Base-by-base conservation (phyloP, 495 filamentous ascomycete genomes). In the Trichoderma virens region DNA sequence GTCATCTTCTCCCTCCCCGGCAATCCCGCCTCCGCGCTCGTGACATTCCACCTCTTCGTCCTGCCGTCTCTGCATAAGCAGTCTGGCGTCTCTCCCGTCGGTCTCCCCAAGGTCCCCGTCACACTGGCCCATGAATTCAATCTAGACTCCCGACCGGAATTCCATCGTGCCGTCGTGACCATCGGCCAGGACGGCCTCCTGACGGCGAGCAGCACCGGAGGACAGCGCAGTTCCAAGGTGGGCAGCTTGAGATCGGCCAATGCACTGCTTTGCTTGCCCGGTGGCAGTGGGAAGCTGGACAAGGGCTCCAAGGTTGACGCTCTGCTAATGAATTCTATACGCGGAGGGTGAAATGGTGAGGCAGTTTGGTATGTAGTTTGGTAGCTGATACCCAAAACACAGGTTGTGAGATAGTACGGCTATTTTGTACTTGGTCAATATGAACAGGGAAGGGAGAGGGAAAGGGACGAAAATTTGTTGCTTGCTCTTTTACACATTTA, bases 1-100 rank as follows among this genome's bases (percentile, higher is more conserved):
- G 82, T 89, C 59, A 85, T 98, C 64, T 98, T 98, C 80, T 90
- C 91, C 2, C 80, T 99, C 30, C 95, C 94, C 0, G 94, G 94
- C 0, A 99, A 99, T 75, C 94, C 94, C 0, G 94, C 93, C 18
- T 92, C 88, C 6, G 95, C 94, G 0, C 80, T 98, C 8, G 94
- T 98, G 28, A 96, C 93, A 0, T 89, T 94, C 65, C 88, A 97
- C 67, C 82, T 99, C 16, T 98, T 99, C 73, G 93, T 97, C 13
- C 80, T 99, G 18, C 95, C 93, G 7, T 85, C 90, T 0, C 78
- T 98, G 65, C 91, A 94, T 67, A 86, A 90, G 67, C 76, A 87
- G 62, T 80, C 80, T 20, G 88, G 88, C 0, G 71, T 85, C 51
- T 70, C 68, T 47, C 82, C 89, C 1, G 77, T 80, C 13, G 91